Base-by-base conservation (phyloP, 768 basidiomycete species). In the Saitozyma sp. region DNA sequence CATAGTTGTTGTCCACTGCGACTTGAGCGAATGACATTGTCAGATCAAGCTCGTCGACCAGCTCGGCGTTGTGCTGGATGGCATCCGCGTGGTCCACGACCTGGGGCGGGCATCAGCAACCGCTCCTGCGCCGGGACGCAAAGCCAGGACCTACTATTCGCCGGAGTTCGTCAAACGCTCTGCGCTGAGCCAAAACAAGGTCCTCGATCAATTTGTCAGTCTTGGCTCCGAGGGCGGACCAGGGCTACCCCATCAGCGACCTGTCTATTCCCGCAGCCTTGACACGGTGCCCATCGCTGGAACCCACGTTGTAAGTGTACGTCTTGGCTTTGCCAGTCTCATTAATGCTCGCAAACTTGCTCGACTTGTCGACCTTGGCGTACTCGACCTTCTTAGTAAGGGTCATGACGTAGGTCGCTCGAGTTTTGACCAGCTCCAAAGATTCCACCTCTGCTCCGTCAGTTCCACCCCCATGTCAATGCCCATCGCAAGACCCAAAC, bases 1-100 rank as follows among this genome's bases (percentile, higher is more conserved):
- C 85, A 71, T 92, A 88, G 43, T 86, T 85, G 81, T 90, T 83
- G 66, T 95, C 91, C 3, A 81, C 76, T 0, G 93, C 95, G 19
- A 93, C 83, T 51, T 84, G 84, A 6, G 93, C 89, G 68, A 95
- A 96, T 0, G 88, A 86, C 3, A 92, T 77, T 0, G 85, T 84
- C 13, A 96, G 86, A 73, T 98, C 94, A 11, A 98, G 79, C 77
- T 98, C 92, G 73, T 94, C 91, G 45, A 93, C 80, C 50, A 92
- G 83, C 37, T 85, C 84, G 5, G 90, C 86, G 72, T 93, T 95
- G 38, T 83, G 83, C 65, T 88, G 84, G n/a, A 97, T 79, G 20
- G 81, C 80, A 6, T 78, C 64, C 10, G 86, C 83, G 64, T 85
- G 81, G 13, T 80, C 81, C 62, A 83, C 88, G 52, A 93, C 87